phyloP scores from a whole-genome alignment of 257 asterid genomes.

The Lycium ferocissimum region DNA sequence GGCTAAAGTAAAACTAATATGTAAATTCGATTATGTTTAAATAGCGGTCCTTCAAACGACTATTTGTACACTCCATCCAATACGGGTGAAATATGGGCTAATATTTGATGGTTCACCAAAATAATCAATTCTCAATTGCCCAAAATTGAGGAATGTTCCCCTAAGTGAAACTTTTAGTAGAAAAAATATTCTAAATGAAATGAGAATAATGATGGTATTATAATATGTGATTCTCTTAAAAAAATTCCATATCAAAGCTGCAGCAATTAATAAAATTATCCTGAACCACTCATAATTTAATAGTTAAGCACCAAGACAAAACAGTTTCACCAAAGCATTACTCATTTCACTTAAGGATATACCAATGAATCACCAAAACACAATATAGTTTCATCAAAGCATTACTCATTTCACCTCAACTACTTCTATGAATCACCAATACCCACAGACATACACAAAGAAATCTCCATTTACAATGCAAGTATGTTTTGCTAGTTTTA shows the following conservation, averaged over 20 bases:
- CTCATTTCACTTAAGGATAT: background rate
- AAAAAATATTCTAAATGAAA: background rate
- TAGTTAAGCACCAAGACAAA: background rate
- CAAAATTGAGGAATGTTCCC: no score
- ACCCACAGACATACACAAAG: background rate
- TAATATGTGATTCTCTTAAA: background rate
- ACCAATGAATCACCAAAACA: background rate
- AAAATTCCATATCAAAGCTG: background rate
- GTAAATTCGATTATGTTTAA: no score
- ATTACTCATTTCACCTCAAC: background rate
- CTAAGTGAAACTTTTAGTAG: background rate
- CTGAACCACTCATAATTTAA: background rate
- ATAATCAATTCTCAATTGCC: background rate
- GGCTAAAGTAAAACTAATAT: background rate
- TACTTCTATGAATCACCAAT: background rate
- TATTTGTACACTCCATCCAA: background rate
- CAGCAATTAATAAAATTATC: background rate
- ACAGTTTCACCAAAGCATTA: background rate
- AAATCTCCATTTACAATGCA: background rate
- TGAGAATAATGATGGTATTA: background rate
- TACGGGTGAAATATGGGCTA: background rate
- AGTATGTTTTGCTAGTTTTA: background rate
- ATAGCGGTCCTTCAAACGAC: background rate
- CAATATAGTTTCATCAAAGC: background rate
- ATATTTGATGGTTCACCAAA: background rate